phyloP scores from a whole-genome alignment of 2,329 filamentous ascomycete species.

The Arthroderma sp. region DNA sequence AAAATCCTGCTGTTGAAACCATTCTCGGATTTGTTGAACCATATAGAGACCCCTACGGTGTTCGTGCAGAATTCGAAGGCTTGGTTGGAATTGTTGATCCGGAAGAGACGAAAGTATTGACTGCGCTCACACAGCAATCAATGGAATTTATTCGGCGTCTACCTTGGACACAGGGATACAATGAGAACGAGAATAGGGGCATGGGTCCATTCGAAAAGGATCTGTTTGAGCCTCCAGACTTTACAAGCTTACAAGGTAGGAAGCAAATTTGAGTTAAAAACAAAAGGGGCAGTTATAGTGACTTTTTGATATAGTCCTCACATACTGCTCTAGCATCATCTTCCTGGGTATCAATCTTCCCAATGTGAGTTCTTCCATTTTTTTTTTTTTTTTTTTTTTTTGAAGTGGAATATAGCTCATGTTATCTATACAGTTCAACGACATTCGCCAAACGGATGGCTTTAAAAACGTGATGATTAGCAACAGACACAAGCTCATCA shows the following conservation, averaged over 20 bases:
- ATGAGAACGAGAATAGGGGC: conserved; percentile 18
- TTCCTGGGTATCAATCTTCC: conserved; percentile 34
- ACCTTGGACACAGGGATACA: conserved; percentile 16
- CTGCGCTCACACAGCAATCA: conserved; percentile 13
- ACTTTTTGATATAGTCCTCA: conserved; percentile 22
- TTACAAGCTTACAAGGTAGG: conserved; percentile 10
- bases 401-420: not conserved
- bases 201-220: conserved; percentile 22
- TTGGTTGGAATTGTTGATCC: conserved; percentile 24
- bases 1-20: conserved; percentile 37
- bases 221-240: conserved; percentile 14
- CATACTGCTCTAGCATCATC: conserved; percentile 33
- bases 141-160: conserved; percentile 16
- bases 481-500: conserved; percentile 34
- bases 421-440: conserved; percentile 42
- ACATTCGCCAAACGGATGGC: conserved; percentile 67
- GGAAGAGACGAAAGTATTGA: conserved; percentile 13
- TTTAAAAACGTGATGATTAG: conserved; percentile 73
- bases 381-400: not conserved
- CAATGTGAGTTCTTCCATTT: conserved; percentile 30
- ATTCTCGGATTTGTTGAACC: conserved; percentile 45
- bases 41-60: conserved; percentile 42
- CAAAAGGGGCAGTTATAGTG: not conserved
- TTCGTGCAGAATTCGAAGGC: conserved; percentile 42
- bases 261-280: not conserved